Evolutionary conservation across 73 alveolate genomes (phyloP).

Genomic region (Blepharisma japonicum): DNA sequence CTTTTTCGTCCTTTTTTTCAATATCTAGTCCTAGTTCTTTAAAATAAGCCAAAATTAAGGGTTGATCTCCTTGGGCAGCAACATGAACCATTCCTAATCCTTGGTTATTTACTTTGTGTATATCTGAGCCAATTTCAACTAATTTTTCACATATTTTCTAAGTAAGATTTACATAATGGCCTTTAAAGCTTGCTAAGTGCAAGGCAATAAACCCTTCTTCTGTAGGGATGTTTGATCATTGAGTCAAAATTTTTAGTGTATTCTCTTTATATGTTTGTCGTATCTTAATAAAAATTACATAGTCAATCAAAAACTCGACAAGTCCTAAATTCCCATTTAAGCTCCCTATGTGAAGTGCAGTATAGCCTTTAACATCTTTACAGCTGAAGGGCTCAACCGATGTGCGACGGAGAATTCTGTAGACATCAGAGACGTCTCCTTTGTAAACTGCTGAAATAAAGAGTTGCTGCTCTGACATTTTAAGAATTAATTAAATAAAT

Average conservation of each 20-base stretch:
- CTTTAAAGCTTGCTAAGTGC: conserved; percentile 75
- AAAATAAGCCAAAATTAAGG: not conserved
- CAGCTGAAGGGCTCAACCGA: not conserved
- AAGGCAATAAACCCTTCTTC: conserved; percentile 76
- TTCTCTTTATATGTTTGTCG: not conserved
- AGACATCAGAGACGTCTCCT: conserved; percentile 5
- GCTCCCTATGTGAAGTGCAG: conserved; percentile 28
- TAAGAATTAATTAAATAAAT: no score
- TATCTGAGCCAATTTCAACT: conserved; percentile 18
- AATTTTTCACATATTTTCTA: not conserved
- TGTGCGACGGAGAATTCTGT: conserved; percentile 15
- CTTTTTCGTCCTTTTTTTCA: conserved; percentile 55
- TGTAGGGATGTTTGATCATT: conserved; percentile 59
- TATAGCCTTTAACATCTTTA: conserved; percentile 19
- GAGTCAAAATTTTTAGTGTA: conserved; percentile 1
- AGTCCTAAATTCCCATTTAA: conserved; percentile 13
- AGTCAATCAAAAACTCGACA: conserved; percentile 12
- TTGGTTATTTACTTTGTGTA: conserved; percentile 44
- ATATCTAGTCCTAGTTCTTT: conserved; percentile 55
- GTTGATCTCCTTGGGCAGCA: conserved; percentile 36
- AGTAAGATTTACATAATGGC: conserved; percentile 40
- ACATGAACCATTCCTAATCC: conserved; percentile 69
- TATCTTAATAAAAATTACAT: conserved; percentile 26
- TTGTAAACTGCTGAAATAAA: conserved; percentile 24
- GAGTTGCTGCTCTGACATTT: conserved; percentile 28